Evolutionary conservation across 139 green algal species (phyloP).

Genomic region (Spirogloea muscicola): DNA sequence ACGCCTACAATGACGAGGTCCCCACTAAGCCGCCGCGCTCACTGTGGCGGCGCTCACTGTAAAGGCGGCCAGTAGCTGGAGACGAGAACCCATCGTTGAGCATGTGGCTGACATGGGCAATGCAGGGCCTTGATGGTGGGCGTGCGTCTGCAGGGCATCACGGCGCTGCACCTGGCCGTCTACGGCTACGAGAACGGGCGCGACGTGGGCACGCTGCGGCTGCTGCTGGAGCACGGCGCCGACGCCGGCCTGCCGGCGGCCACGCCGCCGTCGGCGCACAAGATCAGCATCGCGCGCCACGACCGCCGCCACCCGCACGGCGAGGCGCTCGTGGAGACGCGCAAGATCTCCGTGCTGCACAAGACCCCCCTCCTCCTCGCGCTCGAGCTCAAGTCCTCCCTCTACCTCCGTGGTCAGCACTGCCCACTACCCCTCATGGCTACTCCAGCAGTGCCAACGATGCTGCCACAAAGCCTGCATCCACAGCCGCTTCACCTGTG

Average conservation of each 20-base stretch:
- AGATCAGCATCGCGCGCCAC: slow-evolving; percentile 7
- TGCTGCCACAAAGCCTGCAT: too few relatives aligned
- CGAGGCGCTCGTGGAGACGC: background rate
- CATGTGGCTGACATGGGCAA: too few relatives aligned
- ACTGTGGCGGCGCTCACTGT: too few relatives aligned
- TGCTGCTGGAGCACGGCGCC: slow-evolving; percentile 18
- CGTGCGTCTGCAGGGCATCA: slow-evolving; percentile 35
- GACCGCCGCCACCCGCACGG: background rate
- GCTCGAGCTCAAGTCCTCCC: slow-evolving; percentile 37
- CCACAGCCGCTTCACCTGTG: too few relatives aligned
- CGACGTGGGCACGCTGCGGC: slow-evolving; percentile 3
- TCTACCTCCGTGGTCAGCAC: slow-evolving; percentile 26
- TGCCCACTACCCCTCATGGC: too few relatives aligned
- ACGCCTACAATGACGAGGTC: slow-evolving; percentile 24
- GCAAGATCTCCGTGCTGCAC: slow-evolving; percentile 12
- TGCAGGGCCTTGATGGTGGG: too few relatives aligned
- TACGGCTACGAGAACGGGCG: slow-evolving; percentile 16
- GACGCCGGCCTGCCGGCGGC: background rate
- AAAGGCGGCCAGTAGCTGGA: too few relatives aligned
- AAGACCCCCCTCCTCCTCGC: slow-evolving; percentile 29
- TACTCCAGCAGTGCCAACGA: too few relatives aligned
- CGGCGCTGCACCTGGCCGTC: slow-evolving; percentile 6
- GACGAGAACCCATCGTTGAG: too few relatives aligned
- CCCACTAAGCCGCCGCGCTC: too few relatives aligned
- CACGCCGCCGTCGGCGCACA: background rate